phyloP scores from a whole-genome alignment of 176 grass and related monocot genomes.

The Carex littledalei region DNA sequence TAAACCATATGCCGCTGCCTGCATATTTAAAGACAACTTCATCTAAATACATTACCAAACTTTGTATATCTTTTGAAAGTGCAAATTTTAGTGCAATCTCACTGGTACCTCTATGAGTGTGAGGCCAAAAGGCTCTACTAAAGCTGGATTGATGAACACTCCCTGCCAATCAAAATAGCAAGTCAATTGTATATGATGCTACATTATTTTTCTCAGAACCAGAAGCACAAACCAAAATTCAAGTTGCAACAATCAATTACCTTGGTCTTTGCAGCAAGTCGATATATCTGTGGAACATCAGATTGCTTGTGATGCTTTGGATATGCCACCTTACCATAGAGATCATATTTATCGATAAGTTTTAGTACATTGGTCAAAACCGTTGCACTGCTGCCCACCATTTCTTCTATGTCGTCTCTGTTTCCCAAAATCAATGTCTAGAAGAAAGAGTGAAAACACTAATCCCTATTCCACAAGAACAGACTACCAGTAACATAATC shows the following conservation, averaged over 20 bases:
- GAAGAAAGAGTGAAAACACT: background rate
- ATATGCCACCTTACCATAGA: conserved; percentile 92
- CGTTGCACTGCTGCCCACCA: conserved; percentile 48
- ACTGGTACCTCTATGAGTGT: conserved; percentile 69
- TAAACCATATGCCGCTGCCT: conserved; percentile 90
- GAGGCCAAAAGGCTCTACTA: conserved; percentile 89
- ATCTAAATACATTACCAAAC: background rate
- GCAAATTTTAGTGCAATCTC: background rate
- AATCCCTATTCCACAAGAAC: background rate
- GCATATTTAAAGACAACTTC: background rate
- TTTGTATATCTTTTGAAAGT: background rate
- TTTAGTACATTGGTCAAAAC: conserved; percentile 76
- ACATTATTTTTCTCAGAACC: background rate
- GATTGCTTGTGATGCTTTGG: conserved; percentile 93
- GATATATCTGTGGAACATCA: conserved; percentile 86
- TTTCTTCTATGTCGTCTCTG: conserved; percentile 90
- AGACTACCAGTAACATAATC: background rate
- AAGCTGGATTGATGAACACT: conserved; percentile 91
- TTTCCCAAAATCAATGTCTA: conserved; percentile 91
- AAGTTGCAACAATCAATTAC: conserved; percentile 17
- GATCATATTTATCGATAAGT: conserved; percentile 78
- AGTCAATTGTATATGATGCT: background rate
- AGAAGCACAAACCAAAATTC: background rate
- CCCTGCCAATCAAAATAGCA: conserved; percentile 31
- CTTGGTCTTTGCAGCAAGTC: conserved; percentile 86